phyloP scores from a whole-genome alignment of 768 basidiomycete species.

The Amanita rubescens region DNA sequence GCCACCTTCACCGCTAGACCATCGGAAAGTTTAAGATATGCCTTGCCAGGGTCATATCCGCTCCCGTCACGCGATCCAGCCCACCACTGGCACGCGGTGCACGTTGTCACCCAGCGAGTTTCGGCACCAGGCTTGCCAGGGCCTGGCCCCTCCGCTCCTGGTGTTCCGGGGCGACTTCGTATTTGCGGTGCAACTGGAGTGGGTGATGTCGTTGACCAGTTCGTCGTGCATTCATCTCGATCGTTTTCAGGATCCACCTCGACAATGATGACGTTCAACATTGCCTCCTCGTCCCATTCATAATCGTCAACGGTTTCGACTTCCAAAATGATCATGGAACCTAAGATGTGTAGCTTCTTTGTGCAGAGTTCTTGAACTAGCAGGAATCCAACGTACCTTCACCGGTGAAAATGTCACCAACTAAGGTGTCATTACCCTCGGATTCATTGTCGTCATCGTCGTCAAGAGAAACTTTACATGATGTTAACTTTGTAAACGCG shows the following conservation, averaged over 20 bases:
- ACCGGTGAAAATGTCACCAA: neutral
- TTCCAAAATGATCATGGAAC: neutral
- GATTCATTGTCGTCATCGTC: neutral
- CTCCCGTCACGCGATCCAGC: neutral
- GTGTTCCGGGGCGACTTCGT: neutral
- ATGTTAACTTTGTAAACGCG: neutral
- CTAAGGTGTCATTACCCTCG: neutral
- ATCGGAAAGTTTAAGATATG: neutral
- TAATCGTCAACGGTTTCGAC: neutral
- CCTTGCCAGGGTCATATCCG: neutral
- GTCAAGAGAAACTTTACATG: neutral
- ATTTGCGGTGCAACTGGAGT: neutral
- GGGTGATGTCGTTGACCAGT: neutral
- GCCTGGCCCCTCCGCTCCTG: neutral
- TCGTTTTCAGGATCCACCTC: neutral
- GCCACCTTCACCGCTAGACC: neutral
- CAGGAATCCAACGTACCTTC: neutral
- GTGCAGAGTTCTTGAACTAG: neutral
- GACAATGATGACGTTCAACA: neutral
- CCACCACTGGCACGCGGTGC: constrained; percentile 3
- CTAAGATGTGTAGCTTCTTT: neutral
- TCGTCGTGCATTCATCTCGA: neutral
- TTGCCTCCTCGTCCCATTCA: neutral
- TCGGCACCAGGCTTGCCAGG: constrained; percentile 1
- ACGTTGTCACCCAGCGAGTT: constrained; percentile 9